These are phyloP conservation scores for Rhizoctonia solani DNA, from an alignment of 1,284 basidiomycete genomes.

Conservation along the genomic window DNA sequence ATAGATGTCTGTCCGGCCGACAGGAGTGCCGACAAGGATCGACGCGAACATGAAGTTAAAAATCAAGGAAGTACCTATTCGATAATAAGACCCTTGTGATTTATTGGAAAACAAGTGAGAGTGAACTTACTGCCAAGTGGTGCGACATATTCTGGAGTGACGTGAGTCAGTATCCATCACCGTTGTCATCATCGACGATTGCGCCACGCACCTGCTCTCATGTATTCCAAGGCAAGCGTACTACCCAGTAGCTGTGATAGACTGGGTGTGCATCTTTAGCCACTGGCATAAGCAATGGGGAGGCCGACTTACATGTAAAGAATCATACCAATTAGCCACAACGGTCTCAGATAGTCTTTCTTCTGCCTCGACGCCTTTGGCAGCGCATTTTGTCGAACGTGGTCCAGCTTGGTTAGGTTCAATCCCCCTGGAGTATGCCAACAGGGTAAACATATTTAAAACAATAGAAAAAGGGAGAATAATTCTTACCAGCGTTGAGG, in stretches of 20 bases:
- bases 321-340: slow-evolving; percentile 82
- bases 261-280: slow-evolving; percentile 47
- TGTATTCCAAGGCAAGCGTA: slow-evolving; percentile 82
- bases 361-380: slow-evolving; percentile 65
- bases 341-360: slow-evolving; percentile 73
- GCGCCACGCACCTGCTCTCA: slow-evolving; percentile 68
- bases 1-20: slow-evolving; percentile 78
- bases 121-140: slow-evolving; percentile 58
- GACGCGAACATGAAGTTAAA: slow-evolving; percentile 85
- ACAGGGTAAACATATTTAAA: background rate
- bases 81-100: slow-evolving; percentile 9
- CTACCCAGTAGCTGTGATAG: slow-evolving; percentile 84
- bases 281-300: slow-evolving; percentile 28
- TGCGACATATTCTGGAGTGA: slow-evolving; percentile 74
- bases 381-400: slow-evolving; percentile 64
- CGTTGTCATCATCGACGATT: background rate
- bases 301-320: slow-evolving; percentile 66
- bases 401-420: slow-evolving; percentile 82
- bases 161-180: slow-evolving; percentile 10
- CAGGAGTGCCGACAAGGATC: slow-evolving; percentile 72
- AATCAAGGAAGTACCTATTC: slow-evolving; percentile 72
- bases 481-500: slow-evolving; percentile 70
- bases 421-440: slow-evolving; percentile 55
- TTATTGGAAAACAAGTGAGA: slow-evolving; percentile 41
- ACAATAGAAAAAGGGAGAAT: background rate